Conservation (phyloP, 2,329 filamentous ascomycete species). For the Colletotrichum aenigma region DNA sequence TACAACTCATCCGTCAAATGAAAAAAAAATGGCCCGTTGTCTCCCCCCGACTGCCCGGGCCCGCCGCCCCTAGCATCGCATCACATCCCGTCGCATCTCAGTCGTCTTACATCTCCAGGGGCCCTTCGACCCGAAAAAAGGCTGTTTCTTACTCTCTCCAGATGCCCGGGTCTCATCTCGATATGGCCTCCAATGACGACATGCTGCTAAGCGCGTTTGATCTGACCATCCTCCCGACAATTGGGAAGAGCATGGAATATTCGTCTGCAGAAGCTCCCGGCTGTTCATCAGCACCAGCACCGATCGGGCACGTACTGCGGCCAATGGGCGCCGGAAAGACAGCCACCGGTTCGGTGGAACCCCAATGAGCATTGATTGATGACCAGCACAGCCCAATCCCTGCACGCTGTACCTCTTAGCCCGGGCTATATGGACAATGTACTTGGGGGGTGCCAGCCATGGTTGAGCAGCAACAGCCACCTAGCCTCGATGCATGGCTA, state of each 20-base stretch:
- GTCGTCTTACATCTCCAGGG: slow-evolving; percentile 1
- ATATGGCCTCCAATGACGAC: slow-evolving; percentile 18
- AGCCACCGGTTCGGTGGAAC: slow-evolving; percentile 3
- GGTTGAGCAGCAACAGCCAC: not conserved
- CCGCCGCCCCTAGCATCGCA: slow-evolving; percentile 3
- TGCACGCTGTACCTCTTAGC: not conserved
- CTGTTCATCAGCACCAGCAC: slow-evolving; percentile 12
- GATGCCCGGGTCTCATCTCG: slow-evolving; percentile 11
- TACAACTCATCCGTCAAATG: not conserved
- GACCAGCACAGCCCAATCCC: slow-evolving; percentile 17
- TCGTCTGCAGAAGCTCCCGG: slow-evolving; percentile 17
- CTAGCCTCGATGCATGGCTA: slow-evolving; percentile 6
- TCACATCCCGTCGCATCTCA: not conserved
- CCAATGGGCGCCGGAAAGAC: slow-evolving; percentile 13
- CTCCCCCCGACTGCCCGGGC: not conserved
- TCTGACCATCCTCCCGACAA: slow-evolving; percentile 17
- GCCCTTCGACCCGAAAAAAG: not conserved
- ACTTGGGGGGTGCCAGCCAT: not conserved
- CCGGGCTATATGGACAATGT: not conserved
- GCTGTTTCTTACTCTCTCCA: slow-evolving; percentile 9
- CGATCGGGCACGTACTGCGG: slow-evolving; percentile 15
- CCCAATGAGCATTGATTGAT: not conserved
- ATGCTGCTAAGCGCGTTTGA: slow-evolving; percentile 18
- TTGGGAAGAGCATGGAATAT: slow-evolving; percentile 14
- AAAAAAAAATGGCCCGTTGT: not conserved